A percentile compares a stretch with the other conserved stretches of the same genome.
These are phyloP conservation scores for Thermochaetoides dissita DNA, from an alignment of 2,329 filamentous ascomycete genomes.

Conservation along the genomic window DNA sequence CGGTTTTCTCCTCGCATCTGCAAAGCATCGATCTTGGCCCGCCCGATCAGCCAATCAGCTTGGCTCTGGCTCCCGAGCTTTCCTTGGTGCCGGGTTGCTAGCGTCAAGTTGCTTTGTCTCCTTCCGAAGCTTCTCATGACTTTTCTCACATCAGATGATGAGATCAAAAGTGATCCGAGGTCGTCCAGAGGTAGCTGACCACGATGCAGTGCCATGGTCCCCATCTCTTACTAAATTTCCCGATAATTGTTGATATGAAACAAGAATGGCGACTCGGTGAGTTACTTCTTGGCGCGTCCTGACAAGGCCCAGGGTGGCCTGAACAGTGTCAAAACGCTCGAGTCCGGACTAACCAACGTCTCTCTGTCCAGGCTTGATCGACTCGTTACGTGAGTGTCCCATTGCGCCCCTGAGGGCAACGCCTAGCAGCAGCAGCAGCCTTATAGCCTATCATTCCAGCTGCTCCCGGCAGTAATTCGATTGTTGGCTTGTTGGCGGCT, in stretches of 20 bases:
- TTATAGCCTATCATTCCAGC: too few species aligned
- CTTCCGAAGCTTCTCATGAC: background rate
- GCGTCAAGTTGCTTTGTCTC: background rate
- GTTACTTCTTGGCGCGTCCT: conserved; percentile 8
- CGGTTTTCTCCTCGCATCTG: background rate
- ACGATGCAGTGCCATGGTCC: conserved; percentile 15
- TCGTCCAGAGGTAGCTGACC: conserved; percentile 4
- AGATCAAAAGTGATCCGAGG: too few species aligned
- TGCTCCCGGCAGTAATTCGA: background rate
- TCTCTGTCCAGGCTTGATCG: conserved; percentile 53
- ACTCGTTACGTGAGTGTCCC: conserved; percentile 60
- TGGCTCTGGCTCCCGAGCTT: too few species aligned
- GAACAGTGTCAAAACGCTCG: too few species aligned
- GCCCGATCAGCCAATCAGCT: background rate
- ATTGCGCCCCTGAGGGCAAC: background rate
- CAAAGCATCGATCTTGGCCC: background rate
- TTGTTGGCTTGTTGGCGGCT: conserved; percentile 3
- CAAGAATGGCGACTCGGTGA: conserved; percentile 44
- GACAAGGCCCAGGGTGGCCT: too few species aligned
- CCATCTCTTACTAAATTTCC: conserved; percentile 5
- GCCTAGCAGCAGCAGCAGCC: too few species aligned
- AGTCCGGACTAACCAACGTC: too few species aligned
- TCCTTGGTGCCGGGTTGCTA: too few species aligned
- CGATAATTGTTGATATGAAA: conserved; percentile 21
- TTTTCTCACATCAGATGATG: too few species aligned